Conservation (phyloP, 306 rosid species). For the Lotus japonicus region DNA sequence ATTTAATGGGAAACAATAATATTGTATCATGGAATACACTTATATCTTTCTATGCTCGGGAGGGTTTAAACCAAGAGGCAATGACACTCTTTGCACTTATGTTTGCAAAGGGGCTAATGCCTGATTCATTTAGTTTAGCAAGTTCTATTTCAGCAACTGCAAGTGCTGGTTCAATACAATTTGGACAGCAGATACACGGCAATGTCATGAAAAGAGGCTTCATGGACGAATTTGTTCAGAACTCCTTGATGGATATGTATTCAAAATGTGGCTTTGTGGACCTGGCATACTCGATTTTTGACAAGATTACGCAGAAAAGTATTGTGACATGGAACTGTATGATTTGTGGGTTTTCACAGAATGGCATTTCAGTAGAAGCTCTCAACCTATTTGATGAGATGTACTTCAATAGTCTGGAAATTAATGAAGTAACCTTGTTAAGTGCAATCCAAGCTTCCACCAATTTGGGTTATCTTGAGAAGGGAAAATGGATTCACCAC, state of each 20-base stretch:
- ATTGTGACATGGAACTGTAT: constrained; percentile 79
- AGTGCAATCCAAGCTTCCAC: constrained; percentile 90
- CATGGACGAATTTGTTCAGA: constrained; percentile 60
- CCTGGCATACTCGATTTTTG: constrained; percentile 54
- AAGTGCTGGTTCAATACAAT: constrained; percentile 40
- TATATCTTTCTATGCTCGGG: constrained; percentile 54
- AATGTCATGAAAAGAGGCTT: constrained; percentile 63
- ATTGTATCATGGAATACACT: constrained; percentile 63
- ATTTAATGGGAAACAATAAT: constrained; percentile 32
- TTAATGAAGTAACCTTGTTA: constrained; percentile 65
- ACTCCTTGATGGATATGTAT: constrained; percentile 83
- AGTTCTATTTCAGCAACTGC: constrained; percentile 81
- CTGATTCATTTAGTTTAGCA: constrained; percentile 73
- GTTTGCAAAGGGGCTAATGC: constrained; percentile 49
- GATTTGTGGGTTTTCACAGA: constrained; percentile 74
- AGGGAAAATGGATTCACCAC: constrained; percentile 94
- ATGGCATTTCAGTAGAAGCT: constrained; percentile 64
- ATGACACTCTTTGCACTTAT: constrained; percentile 46
- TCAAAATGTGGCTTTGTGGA: constrained; percentile 69
- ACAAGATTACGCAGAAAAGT: constrained; percentile 34
- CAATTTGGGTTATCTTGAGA: constrained; percentile 62
- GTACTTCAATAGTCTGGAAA: constrained; percentile 40
- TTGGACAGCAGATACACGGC: constrained; percentile 73
- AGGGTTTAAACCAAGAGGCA: constrained; percentile 49
- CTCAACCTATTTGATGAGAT: constrained; percentile 66